phyloP scores from a whole-genome alignment of 1,284 basidiomycete species.

The Inonotus obliquus region DNA sequence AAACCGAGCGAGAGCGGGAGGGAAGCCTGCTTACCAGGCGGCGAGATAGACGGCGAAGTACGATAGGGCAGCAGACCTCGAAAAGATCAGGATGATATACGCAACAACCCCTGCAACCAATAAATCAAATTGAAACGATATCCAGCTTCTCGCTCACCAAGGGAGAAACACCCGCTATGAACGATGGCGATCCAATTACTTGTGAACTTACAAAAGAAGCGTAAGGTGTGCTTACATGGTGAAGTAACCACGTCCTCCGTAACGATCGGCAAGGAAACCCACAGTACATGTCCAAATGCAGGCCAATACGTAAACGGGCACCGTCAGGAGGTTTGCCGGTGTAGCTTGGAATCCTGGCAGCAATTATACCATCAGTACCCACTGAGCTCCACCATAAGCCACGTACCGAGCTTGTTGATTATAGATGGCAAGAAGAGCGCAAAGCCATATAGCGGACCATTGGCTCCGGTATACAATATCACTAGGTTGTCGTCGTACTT shows the following conservation, averaged over 20 bases:
- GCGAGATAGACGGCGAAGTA: conserved; percentile 69
- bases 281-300: conserved; percentile 61
- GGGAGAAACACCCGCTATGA: conserved; percentile 28
- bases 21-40: conserved; percentile 40
- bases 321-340: conserved; percentile 64
- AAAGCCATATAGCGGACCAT: conserved; percentile 70
- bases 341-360: conserved; percentile 58
- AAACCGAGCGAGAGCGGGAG: neutral
- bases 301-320: conserved; percentile 64
- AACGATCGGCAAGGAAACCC: conserved; percentile 57
- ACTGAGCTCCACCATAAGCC: neutral
- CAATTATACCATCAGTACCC: neutral
- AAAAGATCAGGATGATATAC: conserved; percentile 66
- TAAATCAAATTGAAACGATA: conserved; percentile 5
- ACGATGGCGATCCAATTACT: neutral
- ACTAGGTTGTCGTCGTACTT: conserved; percentile 33
- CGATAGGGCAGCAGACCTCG: conserved; percentile 55
- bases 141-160: conserved; percentile 50
- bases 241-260: conserved; percentile 53
- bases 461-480: conserved; percentile 51
- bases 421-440: conserved; percentile 69
- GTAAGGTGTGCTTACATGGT: conserved; percentile 46
- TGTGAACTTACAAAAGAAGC: neutral
- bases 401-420: conserved; percentile 50
- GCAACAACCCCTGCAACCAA: conserved; percentile 41